Conservation (phyloP, 1,139 yeast species). For the Suhomyces panamericanus region DNA sequence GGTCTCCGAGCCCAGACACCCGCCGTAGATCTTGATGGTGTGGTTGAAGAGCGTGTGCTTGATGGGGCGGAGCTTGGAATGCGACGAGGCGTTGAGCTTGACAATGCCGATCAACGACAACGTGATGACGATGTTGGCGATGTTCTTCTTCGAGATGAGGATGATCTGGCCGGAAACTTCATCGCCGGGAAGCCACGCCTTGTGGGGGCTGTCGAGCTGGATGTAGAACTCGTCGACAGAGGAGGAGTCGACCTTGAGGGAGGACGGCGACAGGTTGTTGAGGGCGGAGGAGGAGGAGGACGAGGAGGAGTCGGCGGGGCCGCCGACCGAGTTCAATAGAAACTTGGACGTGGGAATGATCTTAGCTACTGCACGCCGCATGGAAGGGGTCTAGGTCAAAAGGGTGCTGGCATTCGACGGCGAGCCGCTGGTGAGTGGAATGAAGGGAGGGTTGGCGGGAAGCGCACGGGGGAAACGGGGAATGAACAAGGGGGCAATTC, state of each 20-base stretch:
- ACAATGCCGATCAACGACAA: slow-evolving; percentile 58
- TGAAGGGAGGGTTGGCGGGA: background rate
- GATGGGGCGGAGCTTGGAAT: slow-evolving; percentile 51
- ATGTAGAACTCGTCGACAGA: slow-evolving; percentile 66
- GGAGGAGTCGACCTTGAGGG: slow-evolving; percentile 43
- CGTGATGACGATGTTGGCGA: slow-evolving; percentile 54
- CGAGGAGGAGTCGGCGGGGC: slow-evolving; percentile 2
- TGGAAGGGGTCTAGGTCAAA: slow-evolving; percentile 12
- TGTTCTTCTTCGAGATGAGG: slow-evolving; percentile 54
- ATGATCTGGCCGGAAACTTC: slow-evolving; percentile 65
- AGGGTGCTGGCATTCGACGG: slow-evolving; percentile 4
- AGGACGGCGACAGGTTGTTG: slow-evolving; percentile 10
- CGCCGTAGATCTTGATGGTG: slow-evolving; percentile 68
- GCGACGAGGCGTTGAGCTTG: slow-evolving; percentile 53
- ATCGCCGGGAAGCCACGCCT: slow-evolving; percentile 66
- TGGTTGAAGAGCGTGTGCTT: slow-evolving; percentile 62
- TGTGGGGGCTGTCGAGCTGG: slow-evolving; percentile 70
- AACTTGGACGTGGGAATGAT: slow-evolving; percentile 32
- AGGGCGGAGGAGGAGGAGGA: background rate
- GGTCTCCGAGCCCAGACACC: slow-evolving; percentile 5
- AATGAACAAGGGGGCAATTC: no score
- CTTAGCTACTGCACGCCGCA: slow-evolving; percentile 49
- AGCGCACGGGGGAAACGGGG: background rate
- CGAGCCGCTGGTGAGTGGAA: slow-evolving; percentile 1
- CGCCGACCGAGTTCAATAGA: slow-evolving; percentile 4